Percentiles rank a stretch among this genome's conserved stretches.
Evolutionary conservation across 2,329 filamentous ascomycete genomes (phyloP).

Genomic region (Fusarium kyushuense): DNA sequence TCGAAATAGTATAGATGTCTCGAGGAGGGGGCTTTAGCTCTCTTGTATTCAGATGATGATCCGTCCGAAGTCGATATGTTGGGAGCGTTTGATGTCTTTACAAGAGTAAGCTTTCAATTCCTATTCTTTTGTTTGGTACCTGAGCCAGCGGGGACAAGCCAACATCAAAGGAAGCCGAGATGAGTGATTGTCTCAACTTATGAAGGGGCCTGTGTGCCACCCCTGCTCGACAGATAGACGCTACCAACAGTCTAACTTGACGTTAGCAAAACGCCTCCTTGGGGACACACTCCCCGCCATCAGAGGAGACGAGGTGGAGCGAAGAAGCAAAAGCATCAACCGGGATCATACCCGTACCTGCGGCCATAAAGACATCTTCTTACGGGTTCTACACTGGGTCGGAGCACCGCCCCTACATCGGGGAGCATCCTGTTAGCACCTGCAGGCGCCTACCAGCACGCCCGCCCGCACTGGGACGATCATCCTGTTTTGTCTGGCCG

Average conservation of each 20-base stretch:
- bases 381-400: constrained; percentile 17
- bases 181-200: constrained; percentile 52
- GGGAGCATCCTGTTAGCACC: constrained; percentile 32
- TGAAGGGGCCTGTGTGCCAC: constrained; percentile 53
- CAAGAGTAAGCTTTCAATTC: constrained; percentile 49
- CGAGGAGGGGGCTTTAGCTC: constrained; percentile 45
- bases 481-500: constrained; percentile 37
- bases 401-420: constrained; percentile 18
- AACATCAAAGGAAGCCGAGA: constrained; percentile 43
- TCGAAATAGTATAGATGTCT: constrained; percentile 40
- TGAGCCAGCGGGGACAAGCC: constrained; percentile 48
- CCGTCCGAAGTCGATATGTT: constrained; percentile 43
- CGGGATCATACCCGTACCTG: constrained; percentile 49
- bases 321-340: constrained; percentile 48
- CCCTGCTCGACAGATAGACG: constrained; percentile 44
- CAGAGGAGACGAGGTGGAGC: constrained; percentile 44
- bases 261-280: constrained; percentile 37
- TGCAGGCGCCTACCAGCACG: constrained; percentile 11
- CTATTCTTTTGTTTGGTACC: constrained; percentile 48
- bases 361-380: constrained; percentile 42
- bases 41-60: constrained; percentile 50
- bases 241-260: constrained; percentile 46
- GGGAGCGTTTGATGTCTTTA: constrained; percentile 40
- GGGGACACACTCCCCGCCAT: constrained; percentile 35
- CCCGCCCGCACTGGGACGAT: constrained; percentile 34